A percentile compares a stretch with the other conserved stretches of the same genome.
phyloP scores from a whole-genome alignment of 345 rosid genomes.

The Heritiera littoralis region DNA sequence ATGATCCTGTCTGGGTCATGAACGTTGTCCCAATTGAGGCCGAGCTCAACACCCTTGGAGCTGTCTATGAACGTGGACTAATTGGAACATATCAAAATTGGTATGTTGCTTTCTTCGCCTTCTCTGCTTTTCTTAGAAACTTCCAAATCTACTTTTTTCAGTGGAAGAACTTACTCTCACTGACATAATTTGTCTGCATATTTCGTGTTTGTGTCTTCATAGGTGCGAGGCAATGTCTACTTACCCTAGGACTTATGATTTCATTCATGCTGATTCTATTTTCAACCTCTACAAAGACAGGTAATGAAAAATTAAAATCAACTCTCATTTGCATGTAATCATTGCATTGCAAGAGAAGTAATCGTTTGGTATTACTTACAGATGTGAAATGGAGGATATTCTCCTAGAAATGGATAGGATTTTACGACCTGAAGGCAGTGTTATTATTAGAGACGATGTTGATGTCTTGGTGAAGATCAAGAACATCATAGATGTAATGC shows the following conservation, averaged over 20 bases:
- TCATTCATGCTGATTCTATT: constrained; percentile 75
- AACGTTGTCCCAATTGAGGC: constrained; percentile 76
- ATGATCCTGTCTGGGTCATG: constrained; percentile 92
- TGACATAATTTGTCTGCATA: too few relatives aligned
- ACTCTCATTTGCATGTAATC: too few relatives aligned
- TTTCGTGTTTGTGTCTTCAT: neutral
- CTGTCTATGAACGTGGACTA: constrained; percentile 78
- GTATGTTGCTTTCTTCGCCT: constrained; percentile 15
- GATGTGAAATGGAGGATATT: constrained; percentile 75
- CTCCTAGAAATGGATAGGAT: constrained; percentile 90
- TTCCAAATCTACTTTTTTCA: constrained; percentile 16
- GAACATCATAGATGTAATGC: constrained; percentile 55
- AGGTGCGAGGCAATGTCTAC: constrained; percentile 82
- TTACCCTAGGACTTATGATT: constrained; percentile 89
- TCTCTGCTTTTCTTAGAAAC: too few relatives aligned
- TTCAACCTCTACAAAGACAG: constrained; percentile 67
- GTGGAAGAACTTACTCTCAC: constrained; percentile 41
- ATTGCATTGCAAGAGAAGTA: too few relatives aligned
- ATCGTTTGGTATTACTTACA: constrained; percentile 1
- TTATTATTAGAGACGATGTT: constrained; percentile 79
- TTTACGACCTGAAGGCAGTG: constrained; percentile 81
- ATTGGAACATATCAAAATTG: constrained; percentile 94
- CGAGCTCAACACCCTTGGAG: constrained; percentile 67
- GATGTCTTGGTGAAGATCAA: constrained; percentile 64
- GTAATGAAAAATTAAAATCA: constrained; percentile 25